Evolutionary conservation across 768 basidiomycete species (phyloP), one percentile per base, ranked within the genome.

Genomic region (Suillus paluster): DNA sequence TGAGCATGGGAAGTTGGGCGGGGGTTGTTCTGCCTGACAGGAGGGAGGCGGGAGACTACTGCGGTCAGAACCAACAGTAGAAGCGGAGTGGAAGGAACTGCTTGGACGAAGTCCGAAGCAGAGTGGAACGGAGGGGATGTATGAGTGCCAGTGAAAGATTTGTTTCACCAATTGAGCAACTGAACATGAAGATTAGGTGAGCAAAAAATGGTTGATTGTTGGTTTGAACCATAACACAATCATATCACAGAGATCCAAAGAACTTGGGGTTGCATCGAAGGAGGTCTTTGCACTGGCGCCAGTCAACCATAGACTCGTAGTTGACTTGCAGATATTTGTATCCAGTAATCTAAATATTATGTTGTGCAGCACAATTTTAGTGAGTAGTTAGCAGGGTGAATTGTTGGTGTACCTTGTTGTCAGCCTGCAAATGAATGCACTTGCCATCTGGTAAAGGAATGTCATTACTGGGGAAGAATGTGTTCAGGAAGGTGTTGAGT

Each of bases 241-340:
- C 72, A 62, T 71, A 75, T 1, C 66, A 69, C 11, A 71, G 69
- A 1, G 58, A 44, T 11, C 67, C 50, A 56, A 73, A 67, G 60
- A 78, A 79, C 1, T 60, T 57, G 21, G 73, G 72, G 56, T 70
- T 75, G 58, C 71, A 73, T 11, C 67, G 63, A 8, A 79, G 63
- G 48, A 70, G 67, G 59, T 79, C 70, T 5, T 62, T 66, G 23
- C 66, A 67, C 14, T 63, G 52, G 12, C 63, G 53, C 76, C 75
- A 78, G 64, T 72, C 67, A 9, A 72, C 62, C 11, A 48, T 59
- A 11, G 71, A 75, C n/a, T 67, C 64, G 57, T 72, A 78, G 53
- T 67, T 63, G 49, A 73, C 69, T 39, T 66, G 66, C 14, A 75
- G 55, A 58, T 52, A 72, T 17, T 61, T 63, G 61, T 69, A 71